phyloP scores from a whole-genome alignment of 73 alveolate species.

The Effrenium voratum region DNA sequence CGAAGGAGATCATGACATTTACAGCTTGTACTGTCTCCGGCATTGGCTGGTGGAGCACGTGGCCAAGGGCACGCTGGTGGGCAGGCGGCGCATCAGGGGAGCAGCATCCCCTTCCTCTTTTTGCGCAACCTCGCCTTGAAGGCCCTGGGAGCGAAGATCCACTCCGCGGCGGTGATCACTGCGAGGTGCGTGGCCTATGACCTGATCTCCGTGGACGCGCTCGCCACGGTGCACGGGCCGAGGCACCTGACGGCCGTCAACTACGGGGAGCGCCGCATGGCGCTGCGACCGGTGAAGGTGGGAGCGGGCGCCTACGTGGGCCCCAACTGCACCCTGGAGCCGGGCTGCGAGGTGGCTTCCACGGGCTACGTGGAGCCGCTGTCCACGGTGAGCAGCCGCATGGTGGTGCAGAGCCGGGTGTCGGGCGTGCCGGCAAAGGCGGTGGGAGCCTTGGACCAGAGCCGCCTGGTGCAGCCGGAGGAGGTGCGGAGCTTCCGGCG shows the following conservation, averaged over 20 bases:
- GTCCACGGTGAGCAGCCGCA: constrained; percentile 21
- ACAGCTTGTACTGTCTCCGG: constrained; percentile 53
- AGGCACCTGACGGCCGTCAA: constrained; percentile 57
- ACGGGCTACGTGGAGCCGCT: constrained; percentile 58
- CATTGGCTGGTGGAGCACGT: constrained; percentile 54
- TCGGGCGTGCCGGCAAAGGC: constrained; percentile 40
- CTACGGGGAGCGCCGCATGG: constrained; percentile 72
- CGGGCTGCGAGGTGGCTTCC: constrained; percentile 48
- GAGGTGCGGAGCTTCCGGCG: constrained; percentile 39
- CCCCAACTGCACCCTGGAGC: constrained; percentile 59
- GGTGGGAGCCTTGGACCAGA: background rate
- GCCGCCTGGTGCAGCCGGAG: background rate
- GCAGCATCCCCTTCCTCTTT: constrained; percentile 55
- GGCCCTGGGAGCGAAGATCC: constrained; percentile 37
- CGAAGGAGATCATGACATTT: constrained; percentile 45
- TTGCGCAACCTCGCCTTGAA: constrained; percentile 57
- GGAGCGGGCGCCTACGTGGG: constrained; percentile 72
- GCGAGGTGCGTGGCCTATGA: constrained; percentile 43
- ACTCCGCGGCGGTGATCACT: constrained; percentile 24
- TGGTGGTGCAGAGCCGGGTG: constrained; percentile 60
- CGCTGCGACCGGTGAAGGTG: constrained; percentile 23
- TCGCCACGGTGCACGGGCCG: constrained; percentile 58
- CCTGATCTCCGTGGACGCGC: constrained; percentile 6
- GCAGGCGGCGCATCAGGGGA: constrained; percentile 45
- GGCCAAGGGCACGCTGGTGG: constrained; percentile 45